phyloP scores from a whole-genome alignment of 306 rosid species.

The Erythrophleum fordii region DNA sequence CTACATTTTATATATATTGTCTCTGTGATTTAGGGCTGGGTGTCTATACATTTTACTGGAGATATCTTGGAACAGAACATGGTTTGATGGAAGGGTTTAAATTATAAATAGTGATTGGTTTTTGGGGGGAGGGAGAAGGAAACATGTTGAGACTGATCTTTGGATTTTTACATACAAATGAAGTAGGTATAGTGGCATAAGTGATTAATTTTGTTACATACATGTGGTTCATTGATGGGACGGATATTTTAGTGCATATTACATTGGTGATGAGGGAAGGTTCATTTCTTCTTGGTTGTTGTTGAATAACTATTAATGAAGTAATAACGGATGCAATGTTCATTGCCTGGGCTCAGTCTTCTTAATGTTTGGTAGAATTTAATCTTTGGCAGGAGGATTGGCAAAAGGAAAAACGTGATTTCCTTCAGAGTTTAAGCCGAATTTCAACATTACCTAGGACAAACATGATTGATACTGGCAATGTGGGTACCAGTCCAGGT shows the following conservation, averaged over 20 bases:
- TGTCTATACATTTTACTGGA: constrained; percentile 26
- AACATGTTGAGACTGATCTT: neutral
- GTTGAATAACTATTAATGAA: neutral
- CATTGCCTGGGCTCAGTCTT: constrained; percentile 25
- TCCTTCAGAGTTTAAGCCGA: constrained; percentile 89
- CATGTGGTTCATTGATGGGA: neutral
- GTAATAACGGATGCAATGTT: neutral
- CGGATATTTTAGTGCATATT: constrained; percentile 18
- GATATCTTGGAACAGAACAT: constrained; percentile 26
- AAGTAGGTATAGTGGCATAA: neutral
- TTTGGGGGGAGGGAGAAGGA: neutral
- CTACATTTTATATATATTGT: neutral
- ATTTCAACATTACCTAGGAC: constrained; percentile 91
- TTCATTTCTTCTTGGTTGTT: constrained; percentile 17
- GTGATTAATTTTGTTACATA: neutral
- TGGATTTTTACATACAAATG: neutral
- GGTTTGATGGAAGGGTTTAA: neutral
- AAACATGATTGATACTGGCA: constrained; percentile 57
- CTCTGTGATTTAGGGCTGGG: constrained; percentile 2
- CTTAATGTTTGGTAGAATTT: constrained; percentile 39
- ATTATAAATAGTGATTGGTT: neutral
- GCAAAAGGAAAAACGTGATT: constrained; percentile 96
- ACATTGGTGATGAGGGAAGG: constrained; percentile 22
- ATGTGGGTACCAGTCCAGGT: constrained; percentile 58
- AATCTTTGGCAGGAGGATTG: constrained; percentile 86